These are phyloP conservation scores for Geosiphon pyriformis DNA, from an alignment of 192 early-diverging fungal species.

Conservation along the genomic window DNA sequence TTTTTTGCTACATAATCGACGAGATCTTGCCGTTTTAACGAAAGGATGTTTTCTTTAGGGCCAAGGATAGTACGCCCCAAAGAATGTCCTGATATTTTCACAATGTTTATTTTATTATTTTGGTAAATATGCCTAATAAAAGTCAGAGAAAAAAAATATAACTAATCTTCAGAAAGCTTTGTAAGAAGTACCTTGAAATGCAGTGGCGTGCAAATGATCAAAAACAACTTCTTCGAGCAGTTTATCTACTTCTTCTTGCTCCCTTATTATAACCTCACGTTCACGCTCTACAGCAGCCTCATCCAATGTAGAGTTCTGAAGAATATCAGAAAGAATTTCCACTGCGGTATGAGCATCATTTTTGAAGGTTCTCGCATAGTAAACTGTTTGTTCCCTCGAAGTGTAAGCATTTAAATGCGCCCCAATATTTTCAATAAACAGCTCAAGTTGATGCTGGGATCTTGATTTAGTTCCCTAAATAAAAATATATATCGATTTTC, in stretches of 20 bases:
- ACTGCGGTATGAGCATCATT: conserved; percentile 84
- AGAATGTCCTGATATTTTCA: conserved; percentile 21
- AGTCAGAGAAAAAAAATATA: too few relatives aligned
- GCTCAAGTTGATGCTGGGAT: conserved; percentile 85
- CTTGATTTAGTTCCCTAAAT: conserved; percentile 78
- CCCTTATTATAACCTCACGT: conserved; percentile 94
- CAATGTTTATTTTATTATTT: too few relatives aligned
- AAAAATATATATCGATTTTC: neutral
- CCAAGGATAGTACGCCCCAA: conserved; percentile 93
- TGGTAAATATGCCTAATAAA: too few relatives aligned
- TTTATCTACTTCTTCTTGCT: conserved; percentile 91
- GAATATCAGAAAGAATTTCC: conserved; percentile 91
- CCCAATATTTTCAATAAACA: conserved; percentile 97
- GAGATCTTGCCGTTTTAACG: conserved; percentile 81
- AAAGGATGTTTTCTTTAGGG: conserved; percentile 89
- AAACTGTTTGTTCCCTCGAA: conserved; percentile 97
- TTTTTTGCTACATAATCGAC: conserved; percentile 85
- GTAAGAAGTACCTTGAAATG: conserved; percentile 81
- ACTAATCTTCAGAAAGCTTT: too few relatives aligned
- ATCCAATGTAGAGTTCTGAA: conserved; percentile 84
- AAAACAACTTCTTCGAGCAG: conserved; percentile 98
- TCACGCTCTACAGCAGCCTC: conserved; percentile 88
- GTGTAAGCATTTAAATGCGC: conserved; percentile 98
- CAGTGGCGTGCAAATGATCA: conserved; percentile 94
- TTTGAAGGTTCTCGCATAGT: conserved; percentile 93